phyloP scores from a whole-genome alignment of 1,139 yeast genomes.

The Pichia sp. region DNA sequence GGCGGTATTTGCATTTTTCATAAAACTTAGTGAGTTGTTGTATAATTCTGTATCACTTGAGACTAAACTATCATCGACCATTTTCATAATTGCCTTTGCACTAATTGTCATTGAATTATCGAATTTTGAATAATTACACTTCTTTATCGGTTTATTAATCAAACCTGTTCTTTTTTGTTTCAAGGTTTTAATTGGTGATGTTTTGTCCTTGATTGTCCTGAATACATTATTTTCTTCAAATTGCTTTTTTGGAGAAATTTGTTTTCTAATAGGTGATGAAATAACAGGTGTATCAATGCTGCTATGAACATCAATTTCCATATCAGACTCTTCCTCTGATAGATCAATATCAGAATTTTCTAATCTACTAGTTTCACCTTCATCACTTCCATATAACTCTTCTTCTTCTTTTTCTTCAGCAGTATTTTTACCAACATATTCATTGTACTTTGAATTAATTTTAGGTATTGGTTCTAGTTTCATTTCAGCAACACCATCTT shows the following conservation, averaged over 20 bases:
- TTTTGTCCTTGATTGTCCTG: slow-evolving; percentile 1
- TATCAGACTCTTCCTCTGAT: neutral
- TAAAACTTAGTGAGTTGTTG: slow-evolving; percentile 18
- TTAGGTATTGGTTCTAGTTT: neutral
- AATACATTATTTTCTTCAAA: neutral
- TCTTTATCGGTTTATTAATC: neutral
- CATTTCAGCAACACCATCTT: neutral
- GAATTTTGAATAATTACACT: slow-evolving; percentile 20
- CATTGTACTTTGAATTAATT: neutral
- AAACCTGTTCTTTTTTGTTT: slow-evolving; percentile 11
- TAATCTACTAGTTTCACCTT: slow-evolving; percentile 10
- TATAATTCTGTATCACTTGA: slow-evolving; percentile 30
- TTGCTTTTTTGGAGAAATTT: slow-evolving; percentile 1
- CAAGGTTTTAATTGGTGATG: slow-evolving; percentile 10
- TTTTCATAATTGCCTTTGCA: slow-evolving; percentile 30
- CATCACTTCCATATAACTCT: slow-evolving; percentile 11
- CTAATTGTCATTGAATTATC: slow-evolving; percentile 32
- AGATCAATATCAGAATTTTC: slow-evolving; percentile 11
- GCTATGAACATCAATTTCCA: neutral
- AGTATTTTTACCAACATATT: neutral
- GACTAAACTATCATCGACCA: slow-evolving; percentile 33
- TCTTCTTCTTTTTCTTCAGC: neutral
- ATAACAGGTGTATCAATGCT: neutral
- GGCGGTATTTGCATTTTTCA: neutral
- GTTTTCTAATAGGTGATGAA: slow-evolving; percentile 5